Conservation (phyloP, 306 rosid genomes). For the Sicyos edulis region DNA sequence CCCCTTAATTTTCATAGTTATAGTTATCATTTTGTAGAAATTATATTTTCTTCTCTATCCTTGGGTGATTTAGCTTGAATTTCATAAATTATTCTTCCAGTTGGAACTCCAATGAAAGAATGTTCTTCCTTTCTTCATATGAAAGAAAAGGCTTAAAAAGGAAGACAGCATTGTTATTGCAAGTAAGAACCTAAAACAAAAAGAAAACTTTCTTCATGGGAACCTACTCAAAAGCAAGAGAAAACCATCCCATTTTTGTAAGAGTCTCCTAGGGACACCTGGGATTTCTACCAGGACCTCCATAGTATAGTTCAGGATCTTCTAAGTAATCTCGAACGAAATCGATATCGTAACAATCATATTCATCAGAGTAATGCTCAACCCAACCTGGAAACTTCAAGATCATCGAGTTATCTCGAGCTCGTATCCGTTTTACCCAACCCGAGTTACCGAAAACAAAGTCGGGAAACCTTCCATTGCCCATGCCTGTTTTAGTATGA, state of each 20-base stretch:
- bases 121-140: not conserved
- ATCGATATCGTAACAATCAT: slow-evolving; percentile 35
- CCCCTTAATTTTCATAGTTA: not conserved
- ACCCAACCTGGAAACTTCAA: slow-evolving; percentile 45
- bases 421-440: slow-evolving; percentile 40
- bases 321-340: slow-evolving; percentile 35
- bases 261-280: slow-evolving; percentile 37
- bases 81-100: not conserved
- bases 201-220: not conserved
- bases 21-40: not conserved
- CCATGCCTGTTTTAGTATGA: slow-evolving; percentile 60
- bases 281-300: slow-evolving; percentile 53
- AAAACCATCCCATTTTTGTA: not conserved
- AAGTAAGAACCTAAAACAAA: not conserved
- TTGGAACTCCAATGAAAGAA: not conserved
- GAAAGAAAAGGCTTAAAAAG: not conserved
- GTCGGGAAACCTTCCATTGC: slow-evolving; percentile 39
- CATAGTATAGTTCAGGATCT: slow-evolving; percentile 56
- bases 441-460: not conserved
- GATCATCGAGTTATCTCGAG: slow-evolving; percentile 40
- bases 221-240: not conserved
- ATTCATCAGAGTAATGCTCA: slow-evolving; percentile 34
- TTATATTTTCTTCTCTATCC: too few species aligned
- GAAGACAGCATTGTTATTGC: not conserved
- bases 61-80: too few species aligned